These are phyloP conservation scores for Arthrinium puccinioides DNA, from an alignment of 2,329 filamentous ascomycete genomes.

Conservation along the genomic window DNA sequence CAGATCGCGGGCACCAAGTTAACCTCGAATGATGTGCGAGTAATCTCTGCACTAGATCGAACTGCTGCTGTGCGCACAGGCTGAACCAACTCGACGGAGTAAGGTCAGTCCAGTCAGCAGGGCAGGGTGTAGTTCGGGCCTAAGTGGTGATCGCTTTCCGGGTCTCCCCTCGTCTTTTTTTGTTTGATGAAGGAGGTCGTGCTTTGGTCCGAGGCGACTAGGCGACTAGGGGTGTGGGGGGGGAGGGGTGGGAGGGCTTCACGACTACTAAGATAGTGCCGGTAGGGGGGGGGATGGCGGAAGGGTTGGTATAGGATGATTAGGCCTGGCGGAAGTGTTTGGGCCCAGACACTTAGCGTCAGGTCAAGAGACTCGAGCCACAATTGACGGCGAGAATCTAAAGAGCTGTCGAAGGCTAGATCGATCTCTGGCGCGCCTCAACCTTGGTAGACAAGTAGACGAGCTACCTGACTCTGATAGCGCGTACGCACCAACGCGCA, in stretches of 20 bases:
- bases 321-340: background rate
- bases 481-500: background rate
- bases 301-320: slow-evolving; percentile 2
- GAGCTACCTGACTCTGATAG: slow-evolving; percentile 3
- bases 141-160: slow-evolving; percentile 1
- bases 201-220: background rate
- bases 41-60: slow-evolving; percentile 5
- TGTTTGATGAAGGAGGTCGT: slow-evolving; percentile 2
- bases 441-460: no score
- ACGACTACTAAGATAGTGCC: slow-evolving; percentile 4
- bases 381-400: no score
- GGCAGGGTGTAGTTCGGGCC: slow-evolving; percentile 3
- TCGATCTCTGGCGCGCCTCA: no score
- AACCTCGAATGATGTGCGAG: slow-evolving; percentile 4
- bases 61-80: no score
- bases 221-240: slow-evolving; percentile 2
- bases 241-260: slow-evolving; percentile 3
- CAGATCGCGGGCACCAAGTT: slow-evolving; percentile 4
- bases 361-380: no score
- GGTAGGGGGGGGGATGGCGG: slow-evolving; percentile 1
- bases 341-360: no score
- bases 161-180: slow-evolving; percentile 9
- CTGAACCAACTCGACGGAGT: slow-evolving; percentile 3
- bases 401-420: no score
- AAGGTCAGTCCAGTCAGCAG: slow-evolving; percentile 1